Evolutionary conservation across 2,329 filamentous ascomycete species (phyloP).

Genomic region (Penicillium thymicola): DNA sequence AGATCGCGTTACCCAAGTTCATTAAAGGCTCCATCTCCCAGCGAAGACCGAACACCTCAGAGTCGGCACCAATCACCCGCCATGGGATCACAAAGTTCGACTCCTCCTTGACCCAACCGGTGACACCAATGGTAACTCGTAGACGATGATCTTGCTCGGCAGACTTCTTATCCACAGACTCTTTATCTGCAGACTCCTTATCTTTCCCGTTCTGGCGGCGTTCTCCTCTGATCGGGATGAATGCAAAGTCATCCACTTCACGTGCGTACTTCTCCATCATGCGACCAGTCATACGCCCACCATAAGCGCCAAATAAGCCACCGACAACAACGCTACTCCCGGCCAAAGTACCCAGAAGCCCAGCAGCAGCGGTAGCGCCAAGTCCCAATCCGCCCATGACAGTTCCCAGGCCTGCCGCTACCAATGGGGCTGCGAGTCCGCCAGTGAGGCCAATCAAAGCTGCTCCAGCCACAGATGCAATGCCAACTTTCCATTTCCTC

Average conservation of each 20-base stretch:
- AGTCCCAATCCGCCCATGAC: slow-evolving; percentile 75
- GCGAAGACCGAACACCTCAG: slow-evolving; percentile 76
- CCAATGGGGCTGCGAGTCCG: slow-evolving; percentile 72
- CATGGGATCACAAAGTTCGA: slow-evolving; percentile 74
- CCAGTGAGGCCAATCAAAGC: slow-evolving; percentile 80
- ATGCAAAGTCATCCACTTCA: slow-evolving; percentile 85
- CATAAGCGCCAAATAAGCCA: slow-evolving; percentile 87
- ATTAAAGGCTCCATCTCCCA: slow-evolving; percentile 78
- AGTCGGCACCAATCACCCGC: slow-evolving; percentile 67
- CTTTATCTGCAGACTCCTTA: slow-evolving; percentile 44
- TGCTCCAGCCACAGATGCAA: slow-evolving; percentile 84
- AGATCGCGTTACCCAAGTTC: slow-evolving; percentile 74
- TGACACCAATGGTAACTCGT: slow-evolving; percentile 77
- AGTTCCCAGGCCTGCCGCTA: slow-evolving; percentile 74
- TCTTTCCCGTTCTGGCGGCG: slow-evolving; percentile 42
- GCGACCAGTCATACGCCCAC: slow-evolving; percentile 74
- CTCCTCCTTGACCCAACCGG: slow-evolving; percentile 73
- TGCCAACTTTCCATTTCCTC: slow-evolving; percentile 75
- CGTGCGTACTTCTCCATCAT: slow-evolving; percentile 85
- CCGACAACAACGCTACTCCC: slow-evolving; percentile 78
- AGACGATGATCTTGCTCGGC: slow-evolving; percentile 61
- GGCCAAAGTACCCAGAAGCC: slow-evolving; percentile 74
- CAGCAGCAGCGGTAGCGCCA: slow-evolving; percentile 69
- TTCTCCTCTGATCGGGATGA: slow-evolving; percentile 67
- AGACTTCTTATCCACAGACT: slow-evolving; percentile 40